Conservation (phyloP, 441 rosid species). For the Melastoma candidum region DNA sequence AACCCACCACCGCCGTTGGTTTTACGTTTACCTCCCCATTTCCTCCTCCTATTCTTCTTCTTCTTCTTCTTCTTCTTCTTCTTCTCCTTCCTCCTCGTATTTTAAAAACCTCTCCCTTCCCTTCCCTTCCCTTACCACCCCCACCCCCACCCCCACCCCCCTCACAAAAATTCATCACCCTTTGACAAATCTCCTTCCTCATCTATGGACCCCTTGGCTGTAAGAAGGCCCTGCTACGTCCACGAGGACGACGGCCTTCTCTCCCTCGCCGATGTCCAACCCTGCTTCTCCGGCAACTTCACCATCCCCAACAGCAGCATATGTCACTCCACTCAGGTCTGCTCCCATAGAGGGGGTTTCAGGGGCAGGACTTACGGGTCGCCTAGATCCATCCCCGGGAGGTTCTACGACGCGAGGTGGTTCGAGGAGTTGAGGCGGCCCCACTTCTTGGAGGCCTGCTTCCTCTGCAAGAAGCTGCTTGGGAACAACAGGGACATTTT, state of each 20-base stretch:
- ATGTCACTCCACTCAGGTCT: conserved; percentile 21
- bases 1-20: too few species aligned
- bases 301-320: conserved; percentile 10
- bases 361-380: conserved; percentile 1
- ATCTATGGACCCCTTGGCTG: conserved; percentile 8
- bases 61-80: too few species aligned
- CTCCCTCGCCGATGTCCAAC: conserved; percentile 41
- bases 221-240: conserved; percentile 30
- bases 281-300: conserved; percentile 24
- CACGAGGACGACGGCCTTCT: conserved; percentile 52
- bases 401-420: conserved; percentile 12
- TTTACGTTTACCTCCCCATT: too few species aligned
- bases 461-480: conserved; percentile 34
- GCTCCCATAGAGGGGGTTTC: conserved; percentile 13
- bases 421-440: conserved; percentile 24
- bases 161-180: too few species aligned
- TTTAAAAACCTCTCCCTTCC: too few species aligned
- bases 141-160: too few species aligned
- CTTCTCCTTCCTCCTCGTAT: too few species aligned
- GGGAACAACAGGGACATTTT: conserved; percentile 40
- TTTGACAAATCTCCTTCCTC: too few species aligned
- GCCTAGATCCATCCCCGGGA: not conserved
- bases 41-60: too few species aligned
- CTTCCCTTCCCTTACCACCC: too few species aligned
- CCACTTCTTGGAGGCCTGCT: conserved; percentile 34